Conservation (phyloP, 257 asterid genomes). For the Jacaranda copaia region DNA sequence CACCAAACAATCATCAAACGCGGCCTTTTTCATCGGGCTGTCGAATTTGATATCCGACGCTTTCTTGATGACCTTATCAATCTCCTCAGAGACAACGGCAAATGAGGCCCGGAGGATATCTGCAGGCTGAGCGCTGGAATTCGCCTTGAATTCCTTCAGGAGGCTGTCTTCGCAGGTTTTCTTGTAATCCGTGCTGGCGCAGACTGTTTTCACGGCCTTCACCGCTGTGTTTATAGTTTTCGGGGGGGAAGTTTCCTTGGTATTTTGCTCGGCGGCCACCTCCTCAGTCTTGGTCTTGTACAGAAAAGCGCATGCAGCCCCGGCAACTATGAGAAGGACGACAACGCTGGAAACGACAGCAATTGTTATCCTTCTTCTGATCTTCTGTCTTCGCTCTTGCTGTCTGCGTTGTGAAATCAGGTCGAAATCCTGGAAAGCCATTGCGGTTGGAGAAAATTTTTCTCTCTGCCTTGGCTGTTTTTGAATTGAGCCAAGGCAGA, state of each 20-base stretch:
- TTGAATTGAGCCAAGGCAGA: constrained; percentile 81
- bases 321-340: constrained; percentile 55
- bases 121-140: constrained; percentile 42
- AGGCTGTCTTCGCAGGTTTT: constrained; percentile 68
- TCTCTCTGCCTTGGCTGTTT: constrained; percentile 58
- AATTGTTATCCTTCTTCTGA: constrained; percentile 47
- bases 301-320: constrained; percentile 51
- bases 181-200: constrained; percentile 67
- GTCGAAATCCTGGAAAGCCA: constrained; percentile 99
- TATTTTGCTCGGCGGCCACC: neutral
- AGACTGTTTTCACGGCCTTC: constrained; percentile 58
- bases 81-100: constrained; percentile 49
- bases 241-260: neutral
- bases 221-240: constrained; percentile 27
- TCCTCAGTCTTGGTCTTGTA: constrained; percentile 37
- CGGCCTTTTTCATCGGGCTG: constrained; percentile 56
- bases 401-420: constrained; percentile 73
- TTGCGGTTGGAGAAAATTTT: constrained; percentile 30
- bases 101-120: constrained; percentile 66
- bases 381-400: constrained; percentile 52
- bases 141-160: constrained; percentile 43
- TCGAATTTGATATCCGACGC: constrained; percentile 48
- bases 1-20: constrained; percentile 64
- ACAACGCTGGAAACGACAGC: constrained; percentile 46
- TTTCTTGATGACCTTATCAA: constrained; percentile 48